Base-by-base conservation (phyloP, 345 rosid genomes). In the Pseudoturritis turrita region DNA sequence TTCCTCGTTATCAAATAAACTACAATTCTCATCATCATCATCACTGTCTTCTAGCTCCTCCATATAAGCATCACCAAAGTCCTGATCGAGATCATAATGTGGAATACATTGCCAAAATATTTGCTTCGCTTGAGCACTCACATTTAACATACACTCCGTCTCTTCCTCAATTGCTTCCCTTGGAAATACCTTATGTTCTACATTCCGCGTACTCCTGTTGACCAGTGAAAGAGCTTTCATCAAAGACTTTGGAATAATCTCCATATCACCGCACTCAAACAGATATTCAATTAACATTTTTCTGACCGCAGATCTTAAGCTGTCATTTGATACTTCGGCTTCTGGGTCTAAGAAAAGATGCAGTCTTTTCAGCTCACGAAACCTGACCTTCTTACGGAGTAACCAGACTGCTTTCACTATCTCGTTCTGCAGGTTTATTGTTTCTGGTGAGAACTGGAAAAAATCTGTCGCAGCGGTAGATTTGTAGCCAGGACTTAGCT, bases 51-150 rank as follows among this genome's bases (percentile, higher is more conserved):
- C 86, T 74, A 80, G 68, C 55, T 85, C 90, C 78, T 92, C 97
- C 78, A 80, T 72, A 72, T 94, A 94, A 45, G 91, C 96, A 83
- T 87, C 86, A 47, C 77, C 41, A 47, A 80, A 91, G 79, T 86
- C 91, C 75, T 82, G 73, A 63, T 85, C 88, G 22, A 83, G 77
- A 26, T 80, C 89, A 70, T 51, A 59, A 22, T 79, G 77, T 63
- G 92, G 86, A 82, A 81, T 78, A 70, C 76, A 75, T 79, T 88
- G 88, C 87, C 82, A 85, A 51, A 83, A 46, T 65, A 78, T 57
- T 73, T 88, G 89, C 84, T 84, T 94, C 69, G 75, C 76, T 72
- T 82, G 80, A 77, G 96, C 95, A 88, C 97, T 91, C 63, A 88
- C 81, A 75, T 56, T 79, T 63, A 94, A 70, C 60, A 88, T 75